Conservation (phyloP, 2,329 filamentous ascomycete genomes). For the Cadophora gregata region DNA sequence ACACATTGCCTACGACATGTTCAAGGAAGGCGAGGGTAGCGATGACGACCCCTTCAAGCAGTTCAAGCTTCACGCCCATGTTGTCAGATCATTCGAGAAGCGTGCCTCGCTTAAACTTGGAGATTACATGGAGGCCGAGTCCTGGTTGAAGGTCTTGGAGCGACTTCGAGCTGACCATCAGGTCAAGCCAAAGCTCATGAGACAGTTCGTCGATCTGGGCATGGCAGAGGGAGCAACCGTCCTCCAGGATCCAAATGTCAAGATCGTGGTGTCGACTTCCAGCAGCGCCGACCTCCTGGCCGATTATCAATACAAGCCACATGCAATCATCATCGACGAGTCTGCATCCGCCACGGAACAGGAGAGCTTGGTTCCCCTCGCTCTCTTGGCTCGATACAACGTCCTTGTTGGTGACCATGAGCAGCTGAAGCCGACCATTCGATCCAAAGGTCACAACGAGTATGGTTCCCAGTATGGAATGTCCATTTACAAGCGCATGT, state of each 20-base stretch:
- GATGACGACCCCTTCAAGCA: background rate
- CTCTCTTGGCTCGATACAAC: background rate
- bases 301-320: background rate
- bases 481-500: constrained; percentile 14
- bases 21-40: background rate
- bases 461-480: constrained; percentile 1
- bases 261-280: constrained; percentile 24
- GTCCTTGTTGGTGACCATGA: constrained; percentile 22
- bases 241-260: constrained; percentile 1
- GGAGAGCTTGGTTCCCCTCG: constrained; percentile 14
- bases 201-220: background rate
- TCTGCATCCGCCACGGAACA: constrained; percentile 13
- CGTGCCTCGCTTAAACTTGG: background rate
- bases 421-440: constrained; percentile 15
- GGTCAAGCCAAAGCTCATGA: background rate
- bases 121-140: background rate
- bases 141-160: constrained; percentile 4
- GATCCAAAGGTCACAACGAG: constrained; percentile 17
- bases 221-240: background rate
- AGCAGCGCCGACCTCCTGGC: constrained; percentile 7
- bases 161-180: background rate
- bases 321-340: constrained; percentile 23
- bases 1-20: background rate
- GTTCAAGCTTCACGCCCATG: background rate
- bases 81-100: background rate